These are phyloP conservation scores for Trichoderma lentiforme DNA, from an alignment of 2,329 filamentous ascomycete species.

Conservation along the genomic window DNA sequence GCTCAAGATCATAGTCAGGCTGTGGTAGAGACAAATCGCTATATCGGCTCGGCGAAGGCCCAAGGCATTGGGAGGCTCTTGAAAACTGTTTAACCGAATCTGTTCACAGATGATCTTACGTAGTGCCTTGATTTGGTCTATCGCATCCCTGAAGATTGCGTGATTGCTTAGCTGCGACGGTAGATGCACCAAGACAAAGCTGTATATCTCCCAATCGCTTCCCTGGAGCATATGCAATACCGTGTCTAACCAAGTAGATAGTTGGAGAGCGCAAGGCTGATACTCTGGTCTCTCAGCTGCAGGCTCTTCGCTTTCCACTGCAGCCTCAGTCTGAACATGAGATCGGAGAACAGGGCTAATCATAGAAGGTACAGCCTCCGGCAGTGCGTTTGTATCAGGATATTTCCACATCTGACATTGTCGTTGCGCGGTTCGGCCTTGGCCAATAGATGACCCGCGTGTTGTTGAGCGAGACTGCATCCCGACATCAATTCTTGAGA, in stretches of 20 bases:
- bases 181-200: slow-evolving; percentile 81
- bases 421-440: slow-evolving; percentile 33
- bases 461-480: slow-evolving; percentile 39
- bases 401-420: slow-evolving; percentile 57
- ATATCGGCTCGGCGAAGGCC: slow-evolving; percentile 84
- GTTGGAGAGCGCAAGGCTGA: slow-evolving; percentile 50
- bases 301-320: slow-evolving; percentile 19
- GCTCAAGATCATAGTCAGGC: slow-evolving; percentile 81
- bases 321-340: slow-evolving; percentile 18
- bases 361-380: slow-evolving; percentile 42
- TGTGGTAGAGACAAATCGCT: slow-evolving; percentile 82
- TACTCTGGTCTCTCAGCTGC: slow-evolving; percentile 24
- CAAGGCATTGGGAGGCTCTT: slow-evolving; percentile 75
- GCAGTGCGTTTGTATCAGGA: slow-evolving; percentile 55
- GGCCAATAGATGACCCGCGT: slow-evolving; percentile 51
- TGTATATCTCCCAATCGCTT: slow-evolving; percentile 88
- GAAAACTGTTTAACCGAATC: slow-evolving; percentile 71
- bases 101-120: slow-evolving; percentile 78
- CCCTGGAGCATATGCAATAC: slow-evolving; percentile 71
- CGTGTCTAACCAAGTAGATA: slow-evolving; percentile 71
- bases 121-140: slow-evolving; percentile 71
- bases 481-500: slow-evolving; percentile 44
- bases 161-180: slow-evolving; percentile 88
- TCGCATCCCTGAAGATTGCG: slow-evolving; percentile 72
- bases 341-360: slow-evolving; percentile 54